These are phyloP conservation scores for Cryptosporidium meleagridis DNA, from an alignment of 169 alveolate genomes.

Conservation along the genomic window DNA sequence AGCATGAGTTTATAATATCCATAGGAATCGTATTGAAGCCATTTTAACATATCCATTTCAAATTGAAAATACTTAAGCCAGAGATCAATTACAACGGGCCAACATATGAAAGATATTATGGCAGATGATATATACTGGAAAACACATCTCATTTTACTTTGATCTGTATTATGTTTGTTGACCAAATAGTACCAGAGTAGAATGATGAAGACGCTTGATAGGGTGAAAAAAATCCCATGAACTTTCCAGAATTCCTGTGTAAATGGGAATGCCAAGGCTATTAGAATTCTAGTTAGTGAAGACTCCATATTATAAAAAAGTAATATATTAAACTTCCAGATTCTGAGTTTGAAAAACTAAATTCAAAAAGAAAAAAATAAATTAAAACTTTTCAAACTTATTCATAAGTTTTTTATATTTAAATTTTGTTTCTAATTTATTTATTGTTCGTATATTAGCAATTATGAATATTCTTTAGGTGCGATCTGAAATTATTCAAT, in stretches of 20 bases:
- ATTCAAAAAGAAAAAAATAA: no score
- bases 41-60: constrained; percentile 19
- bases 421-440: background rate
- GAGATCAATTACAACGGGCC: constrained; percentile 52
- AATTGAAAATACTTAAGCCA: constrained; percentile 33
- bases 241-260: constrained; percentile 35
- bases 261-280: constrained; percentile 28
- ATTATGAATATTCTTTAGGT: background rate
- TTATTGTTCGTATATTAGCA: no score
- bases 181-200: constrained; percentile 32
- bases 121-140: constrained; percentile 31
- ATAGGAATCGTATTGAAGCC: constrained; percentile 26
- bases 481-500: constrained; percentile 17
- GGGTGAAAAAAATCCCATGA: background rate
- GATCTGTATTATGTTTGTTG: background rate
- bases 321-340: background rate
- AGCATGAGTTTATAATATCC: constrained; percentile 5
- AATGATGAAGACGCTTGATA: constrained; percentile 6
- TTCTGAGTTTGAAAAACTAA: background rate
- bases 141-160: constrained; percentile 42
- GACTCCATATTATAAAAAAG: background rate
- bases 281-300: constrained; percentile 7
- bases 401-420: background rate
- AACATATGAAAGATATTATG: constrained; percentile 17
- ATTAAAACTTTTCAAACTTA: background rate